These are phyloP conservation scores for Xylariaceae sp. DNA, from an alignment of 2,329 filamentous ascomycete species.

Conservation along the genomic window DNA sequence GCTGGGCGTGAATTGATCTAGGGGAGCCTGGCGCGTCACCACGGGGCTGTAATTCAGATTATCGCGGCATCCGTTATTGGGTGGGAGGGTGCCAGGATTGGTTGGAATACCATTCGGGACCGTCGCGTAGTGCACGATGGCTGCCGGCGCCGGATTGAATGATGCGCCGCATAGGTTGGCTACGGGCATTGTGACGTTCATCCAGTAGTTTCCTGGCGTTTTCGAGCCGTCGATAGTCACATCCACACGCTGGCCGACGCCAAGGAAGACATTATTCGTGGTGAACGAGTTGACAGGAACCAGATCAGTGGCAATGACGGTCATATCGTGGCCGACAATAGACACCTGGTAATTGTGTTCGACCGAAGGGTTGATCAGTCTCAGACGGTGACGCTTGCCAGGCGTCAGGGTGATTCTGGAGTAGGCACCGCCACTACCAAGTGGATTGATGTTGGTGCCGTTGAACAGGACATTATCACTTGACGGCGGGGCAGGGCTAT, in stretches of 20 bases:
- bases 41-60: constrained; percentile 30
- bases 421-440: constrained; percentile 41
- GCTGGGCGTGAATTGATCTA: constrained; percentile 22
- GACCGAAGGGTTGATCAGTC: constrained; percentile 58
- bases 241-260: constrained; percentile 54
- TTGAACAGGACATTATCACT: constrained; percentile 52
- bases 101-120: constrained; percentile 26
- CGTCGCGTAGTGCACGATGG: constrained; percentile 32
- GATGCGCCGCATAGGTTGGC: constrained; percentile 29
- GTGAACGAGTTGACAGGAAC: constrained; percentile 59
- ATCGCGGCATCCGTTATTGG: constrained; percentile 28
- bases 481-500: constrained; percentile 30
- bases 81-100: constrained; percentile 19
- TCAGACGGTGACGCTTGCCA: constrained; percentile 55
- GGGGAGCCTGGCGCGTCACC: constrained; percentile 27
- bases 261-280: constrained; percentile 57
- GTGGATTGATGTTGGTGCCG: constrained; percentile 48
- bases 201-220: constrained; percentile 40
- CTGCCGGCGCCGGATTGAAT: constrained; percentile 28
- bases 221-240: constrained; percentile 53
- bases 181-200: constrained; percentile 36
- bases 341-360: constrained; percentile 58
- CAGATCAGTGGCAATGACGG: constrained; percentile 60
- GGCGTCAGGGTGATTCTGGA: constrained; percentile 43
- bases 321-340: constrained; percentile 58